phyloP scores from a whole-genome alignment of 768 basidiomycete genomes.

The Podaxis sp. region DNA sequence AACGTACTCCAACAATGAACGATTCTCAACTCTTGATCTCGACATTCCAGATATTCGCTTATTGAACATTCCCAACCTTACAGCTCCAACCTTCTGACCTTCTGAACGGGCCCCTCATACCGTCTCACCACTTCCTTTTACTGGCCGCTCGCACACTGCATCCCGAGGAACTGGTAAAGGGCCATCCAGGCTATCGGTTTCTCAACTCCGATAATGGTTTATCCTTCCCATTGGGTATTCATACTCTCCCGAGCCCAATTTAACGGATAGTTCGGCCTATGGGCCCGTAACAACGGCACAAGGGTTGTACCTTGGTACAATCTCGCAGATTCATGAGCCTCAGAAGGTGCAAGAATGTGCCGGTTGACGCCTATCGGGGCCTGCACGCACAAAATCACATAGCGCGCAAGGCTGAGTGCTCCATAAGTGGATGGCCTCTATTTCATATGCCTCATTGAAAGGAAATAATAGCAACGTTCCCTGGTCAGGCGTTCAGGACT shows the following conservation, averaged over 20 bases:
- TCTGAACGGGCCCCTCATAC: not conserved
- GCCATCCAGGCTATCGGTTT: not conserved
- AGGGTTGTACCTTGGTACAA: not conserved
- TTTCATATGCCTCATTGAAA: not conserved
- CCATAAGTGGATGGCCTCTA: not conserved
- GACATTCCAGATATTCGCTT: not conserved
- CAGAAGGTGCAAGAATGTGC: not conserved
- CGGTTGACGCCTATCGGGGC: not conserved
- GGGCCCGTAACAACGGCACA: not conserved
- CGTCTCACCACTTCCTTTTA: not conserved
- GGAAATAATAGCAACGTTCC: no score
- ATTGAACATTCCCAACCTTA: not conserved
- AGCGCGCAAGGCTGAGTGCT: not conserved
- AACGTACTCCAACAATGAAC: no score
- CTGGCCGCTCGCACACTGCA: not conserved
- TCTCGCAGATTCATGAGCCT: no score
- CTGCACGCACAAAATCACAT: not conserved
- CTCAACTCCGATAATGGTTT: not conserved
- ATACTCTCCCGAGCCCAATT: not conserved
- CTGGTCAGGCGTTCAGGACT: not conserved
- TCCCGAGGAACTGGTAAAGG: not conserved
- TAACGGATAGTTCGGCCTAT: not conserved
- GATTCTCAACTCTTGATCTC: no score
- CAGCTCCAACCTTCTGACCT: not conserved
- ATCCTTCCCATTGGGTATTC: not conserved